Evolutionary conservation across 1,139 yeast genomes (phyloP), one percentile per base, ranked within the genome.

Genomic region (Meyerozyma smithsonii): DNA sequence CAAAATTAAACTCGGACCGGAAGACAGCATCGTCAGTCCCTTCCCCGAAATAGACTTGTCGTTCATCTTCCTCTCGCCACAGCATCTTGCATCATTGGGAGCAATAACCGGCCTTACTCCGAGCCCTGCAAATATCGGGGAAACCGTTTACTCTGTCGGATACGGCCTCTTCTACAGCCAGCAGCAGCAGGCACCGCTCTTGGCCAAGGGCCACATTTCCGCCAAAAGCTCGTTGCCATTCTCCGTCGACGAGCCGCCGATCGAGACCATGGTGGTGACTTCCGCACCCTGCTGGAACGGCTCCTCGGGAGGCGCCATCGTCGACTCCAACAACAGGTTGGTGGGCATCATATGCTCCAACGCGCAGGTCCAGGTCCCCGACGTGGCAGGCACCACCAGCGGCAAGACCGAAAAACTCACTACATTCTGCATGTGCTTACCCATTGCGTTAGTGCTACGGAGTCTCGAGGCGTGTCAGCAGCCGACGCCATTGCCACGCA

Each of bases 241-340:
- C 2, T 36, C 39, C 32, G 33, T 32, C n/a, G 35, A 43, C 28
- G 40, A n/a, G 15, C 32, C 6, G 39, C 62, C 23, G 10, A 18
- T 41, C 35, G 46, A 28, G 30, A 42, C 72, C 0, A 55, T 83
- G 58, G 48, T 79, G 1, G 60, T 81, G 0, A 65, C 79, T 0
- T 73, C 85, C 0, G 73, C 86, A 0, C 70, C 80, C 8, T 82
- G 88, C 56, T 83, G 88, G 87, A 81, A 82, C 50, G 90, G 90
- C 0, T 81, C 88, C 2, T 79, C 85, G 1, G 90, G 90, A 0
- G 90, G 90, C 0, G 87, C 82, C 0, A 54, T 81, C 3, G 66
- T 77, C 41, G 63, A 66, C 40, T 36, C 43, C 3, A 37, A 49
- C 0, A 57, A 63, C 8, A 49, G 51, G 32, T 57, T 82, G 4